Evolutionary conservation across 83 land plant species (phyloP), one percentile per base, ranked within the genome.

Genomic region (Picea abies): DNA sequence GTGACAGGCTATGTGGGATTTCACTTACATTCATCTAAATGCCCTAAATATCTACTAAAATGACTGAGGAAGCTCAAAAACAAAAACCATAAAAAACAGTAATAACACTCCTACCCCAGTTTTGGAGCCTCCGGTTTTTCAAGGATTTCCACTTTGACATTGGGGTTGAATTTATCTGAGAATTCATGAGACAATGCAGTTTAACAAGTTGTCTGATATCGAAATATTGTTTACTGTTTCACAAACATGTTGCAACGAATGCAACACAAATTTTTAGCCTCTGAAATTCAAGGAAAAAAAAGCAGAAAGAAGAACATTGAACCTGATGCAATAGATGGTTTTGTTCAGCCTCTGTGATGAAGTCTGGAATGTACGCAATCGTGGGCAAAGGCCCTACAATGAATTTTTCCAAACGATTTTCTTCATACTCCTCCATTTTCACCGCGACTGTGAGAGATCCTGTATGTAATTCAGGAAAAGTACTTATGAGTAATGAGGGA

Each of bases 121-220:
- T 96, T 80, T 96, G 99, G 19, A 94, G 80, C 82, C 95, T 88
- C 71, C 99, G 84, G 69, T 94, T 94, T 85, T 89, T 94, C 87
- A 96, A 83, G 37, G 87, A 76, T 80, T 94, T 96, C 99, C 99
- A 96, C 84, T 92, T 96, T 56, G 97, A 85, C 49, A 85, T 81
- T 5, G 99, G 93, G 6, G 89, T 94, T 78, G 82, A 60, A 78
- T 96, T 88, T 56, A 93, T 90, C 97, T 96, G 84, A 56, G 79
- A 84, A 32, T 17, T 71, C 75, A 67, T 37, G 78, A 65, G 9
- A 52, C 26, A 81, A 69, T 4, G 0, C n/a, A 3, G 23, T 5
- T 19, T 37, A 82, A 7, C 17, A 80, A 71, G 37, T 58, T 79
- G 71, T 19, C 1, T 26, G 37, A 23, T 17, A 60, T 26, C 37